Evolutionary conservation across 1,284 basidiomycete species (phyloP).

Genomic region (Cryptococcus hybrid): DNA sequence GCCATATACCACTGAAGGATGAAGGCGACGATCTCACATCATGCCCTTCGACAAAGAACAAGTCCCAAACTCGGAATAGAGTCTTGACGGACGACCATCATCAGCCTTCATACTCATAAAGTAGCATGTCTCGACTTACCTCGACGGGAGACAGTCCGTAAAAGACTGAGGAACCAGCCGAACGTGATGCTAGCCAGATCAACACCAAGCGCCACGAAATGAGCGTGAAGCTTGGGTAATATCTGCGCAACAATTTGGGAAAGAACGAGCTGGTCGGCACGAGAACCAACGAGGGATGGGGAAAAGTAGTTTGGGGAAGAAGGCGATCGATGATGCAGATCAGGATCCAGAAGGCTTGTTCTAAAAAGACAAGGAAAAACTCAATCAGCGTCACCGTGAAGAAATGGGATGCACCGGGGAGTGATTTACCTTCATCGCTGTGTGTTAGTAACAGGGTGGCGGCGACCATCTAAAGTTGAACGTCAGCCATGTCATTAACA

Average conservation of each 20-base stretch:
- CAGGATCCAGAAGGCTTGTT: conserved; percentile 97
- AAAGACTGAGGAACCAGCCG: conserved; percentile 95
- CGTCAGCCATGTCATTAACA: conserved; percentile 56
- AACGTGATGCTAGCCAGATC: conserved; percentile 94
- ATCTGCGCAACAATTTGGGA: conserved; percentile 78
- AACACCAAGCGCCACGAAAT: conserved; percentile 76
- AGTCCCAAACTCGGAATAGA: conserved; percentile 87
- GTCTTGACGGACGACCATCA: conserved; percentile 55
- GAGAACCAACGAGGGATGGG: conserved; percentile 76
- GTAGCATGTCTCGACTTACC: conserved; percentile 53
- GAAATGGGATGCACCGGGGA: conserved; percentile 67
- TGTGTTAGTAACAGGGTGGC: conserved; percentile 81
- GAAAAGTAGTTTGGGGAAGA: conserved; percentile 82
- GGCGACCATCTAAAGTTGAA: conserved; percentile 57
- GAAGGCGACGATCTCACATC: conserved; percentile 58
- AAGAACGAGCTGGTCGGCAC: conserved; percentile 89
- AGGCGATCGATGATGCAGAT: conserved; percentile 83
- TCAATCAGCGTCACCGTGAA: conserved; percentile 66
- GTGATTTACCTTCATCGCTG: conserved; percentile 60
- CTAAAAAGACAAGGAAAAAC: conserved; percentile 77
- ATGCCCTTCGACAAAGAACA: conserved; percentile 91
- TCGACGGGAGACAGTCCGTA: conserved; percentile 92
- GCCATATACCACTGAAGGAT: not conserved
- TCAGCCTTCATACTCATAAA: not conserved
- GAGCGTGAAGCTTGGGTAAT: conserved; percentile 70